Evolutionary conservation across 1,284 basidiomycete genomes (phyloP).

Genomic region (Ceratobasidium sp.): DNA sequence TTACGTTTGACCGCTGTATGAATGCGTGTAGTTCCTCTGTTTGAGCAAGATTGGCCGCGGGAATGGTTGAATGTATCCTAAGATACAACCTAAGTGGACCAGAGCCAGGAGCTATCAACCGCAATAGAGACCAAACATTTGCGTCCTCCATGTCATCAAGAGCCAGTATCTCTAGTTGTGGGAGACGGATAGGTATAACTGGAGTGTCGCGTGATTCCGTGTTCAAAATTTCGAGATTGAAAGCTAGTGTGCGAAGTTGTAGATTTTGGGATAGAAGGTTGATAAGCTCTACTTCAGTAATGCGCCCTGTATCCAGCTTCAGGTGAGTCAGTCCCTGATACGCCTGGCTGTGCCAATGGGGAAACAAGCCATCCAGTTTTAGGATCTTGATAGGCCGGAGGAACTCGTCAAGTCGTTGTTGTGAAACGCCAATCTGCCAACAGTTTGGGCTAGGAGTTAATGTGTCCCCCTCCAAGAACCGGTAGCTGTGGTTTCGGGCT

Average conservation of each 20-base stretch:
- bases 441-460: too few relatives aligned
- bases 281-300: neutral
- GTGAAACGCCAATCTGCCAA: neutral
- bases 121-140: neutral
- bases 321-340: conserved; percentile 1
- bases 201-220: neutral
- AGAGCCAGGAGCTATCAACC: conserved; percentile 12
- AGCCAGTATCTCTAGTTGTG: neutral
- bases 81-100: neutral
- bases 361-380: neutral
- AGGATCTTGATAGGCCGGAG: neutral
- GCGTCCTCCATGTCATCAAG: neutral
- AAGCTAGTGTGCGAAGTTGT: neutral
- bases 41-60: too few relatives aligned
- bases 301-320: neutral
- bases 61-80: too few relatives aligned
- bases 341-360: neutral
- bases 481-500: too few relatives aligned
- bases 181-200: neutral
- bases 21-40: too few relatives aligned
- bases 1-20: too few relatives aligned
- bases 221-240: neutral
- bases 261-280: neutral
- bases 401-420: neutral
- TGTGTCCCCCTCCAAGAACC: neutral